Percentiles rank a stretch among this genome's conserved stretches.
These are phyloP conservation scores for Heracleum sosnowskyi DNA, from an alignment of 129 eudicot genomes.

Conservation along the genomic window DNA sequence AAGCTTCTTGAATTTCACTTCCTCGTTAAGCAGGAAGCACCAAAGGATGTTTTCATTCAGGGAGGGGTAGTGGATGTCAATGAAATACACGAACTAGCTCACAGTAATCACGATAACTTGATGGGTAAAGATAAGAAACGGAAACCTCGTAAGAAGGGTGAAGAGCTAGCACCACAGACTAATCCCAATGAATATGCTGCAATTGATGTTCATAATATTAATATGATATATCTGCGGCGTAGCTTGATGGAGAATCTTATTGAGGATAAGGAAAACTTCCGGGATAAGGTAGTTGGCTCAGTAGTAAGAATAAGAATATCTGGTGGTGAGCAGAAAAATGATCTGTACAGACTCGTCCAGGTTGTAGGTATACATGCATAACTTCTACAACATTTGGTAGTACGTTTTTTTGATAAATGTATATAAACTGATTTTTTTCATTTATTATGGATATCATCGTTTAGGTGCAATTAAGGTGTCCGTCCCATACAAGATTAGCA, in stretches of 20 bases:
- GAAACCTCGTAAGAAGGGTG: conserved; percentile 50
- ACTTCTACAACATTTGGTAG: conserved; percentile 1
- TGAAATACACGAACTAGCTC: conserved; percentile 26
- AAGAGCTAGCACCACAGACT: conserved; percentile 41
- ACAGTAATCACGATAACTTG: conserved; percentile 27
- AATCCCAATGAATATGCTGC: conserved; percentile 88
- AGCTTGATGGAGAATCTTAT: conserved; percentile 61
- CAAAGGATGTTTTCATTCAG: conserved; percentile 29
- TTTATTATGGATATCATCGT: conserved; percentile 12
- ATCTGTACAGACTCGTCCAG: conserved; percentile 76
- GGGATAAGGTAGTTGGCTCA: conserved; percentile 71
- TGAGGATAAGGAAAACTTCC: conserved; percentile 55
- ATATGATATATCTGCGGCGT: conserved; percentile 73
- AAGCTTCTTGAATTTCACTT: conserved; percentile 82
- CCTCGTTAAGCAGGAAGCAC: conserved; percentile 43
- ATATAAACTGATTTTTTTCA: not conserved
- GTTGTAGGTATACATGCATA: conserved; percentile 62
- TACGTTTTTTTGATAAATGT: conserved; percentile 3
- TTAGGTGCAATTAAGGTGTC: conserved; percentile 67
- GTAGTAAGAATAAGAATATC: conserved; percentile 78
- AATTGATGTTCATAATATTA: conserved; percentile 86
- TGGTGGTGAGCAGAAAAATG: conserved; percentile 76
- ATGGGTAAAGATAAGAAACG: conserved; percentile 48
- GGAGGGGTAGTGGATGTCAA: conserved; percentile 32
- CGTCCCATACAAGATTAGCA: conserved; percentile 58